phyloP scores from a whole-genome alignment of 768 basidiomycete genomes.

The Cyclocybe cylindracea region DNA sequence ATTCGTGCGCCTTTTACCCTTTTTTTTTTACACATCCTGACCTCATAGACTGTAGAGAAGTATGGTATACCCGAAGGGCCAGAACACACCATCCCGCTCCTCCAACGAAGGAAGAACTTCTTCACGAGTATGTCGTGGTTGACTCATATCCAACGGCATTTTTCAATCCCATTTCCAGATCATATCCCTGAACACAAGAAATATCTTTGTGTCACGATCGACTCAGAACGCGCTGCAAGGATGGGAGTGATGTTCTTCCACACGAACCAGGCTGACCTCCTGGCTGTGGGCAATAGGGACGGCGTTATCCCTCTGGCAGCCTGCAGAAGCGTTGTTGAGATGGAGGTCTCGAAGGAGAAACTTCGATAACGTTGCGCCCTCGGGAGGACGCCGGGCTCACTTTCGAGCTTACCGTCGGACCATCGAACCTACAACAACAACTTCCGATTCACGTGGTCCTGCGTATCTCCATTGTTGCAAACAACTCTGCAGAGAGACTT shows the following conservation, averaged over 20 bases:
- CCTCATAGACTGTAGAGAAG: conserved; percentile 6
- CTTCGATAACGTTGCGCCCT: not conserved
- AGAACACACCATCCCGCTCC: conserved; percentile 30
- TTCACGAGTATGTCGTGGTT: conserved; percentile 9
- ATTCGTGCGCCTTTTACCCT: conserved; percentile 16
- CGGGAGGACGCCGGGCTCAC: not conserved
- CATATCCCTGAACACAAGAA: conserved; percentile 9
- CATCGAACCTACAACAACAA: not conserved
- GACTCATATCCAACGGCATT: not conserved
- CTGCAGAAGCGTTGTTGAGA: conserved; percentile 16
- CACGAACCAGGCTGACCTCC: conserved; percentile 6
- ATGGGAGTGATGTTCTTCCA: conserved; percentile 23
- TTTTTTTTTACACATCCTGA: not conserved
- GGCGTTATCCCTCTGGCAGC: conserved; percentile 14
- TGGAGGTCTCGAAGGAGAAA: conserved; percentile 10
- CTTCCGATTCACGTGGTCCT: too few relatives aligned
- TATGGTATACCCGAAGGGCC: conserved; percentile 17
- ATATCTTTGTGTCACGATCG: conserved; percentile 19
- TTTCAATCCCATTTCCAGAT: conserved; percentile 4
- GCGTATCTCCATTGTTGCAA: too few relatives aligned
- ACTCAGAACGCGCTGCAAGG: conserved; percentile 14
- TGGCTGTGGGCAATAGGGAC: conserved; percentile 18
- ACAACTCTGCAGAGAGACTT: too few relatives aligned
- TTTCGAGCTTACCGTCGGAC: not conserved
- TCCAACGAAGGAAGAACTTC: conserved; percentile 5